Percentiles rank a stretch among this genome's conserved stretches.
Evolutionary conservation across 2,329 filamentous ascomycete species (phyloP).

Genomic region (Xylariaceae sp.): DNA sequence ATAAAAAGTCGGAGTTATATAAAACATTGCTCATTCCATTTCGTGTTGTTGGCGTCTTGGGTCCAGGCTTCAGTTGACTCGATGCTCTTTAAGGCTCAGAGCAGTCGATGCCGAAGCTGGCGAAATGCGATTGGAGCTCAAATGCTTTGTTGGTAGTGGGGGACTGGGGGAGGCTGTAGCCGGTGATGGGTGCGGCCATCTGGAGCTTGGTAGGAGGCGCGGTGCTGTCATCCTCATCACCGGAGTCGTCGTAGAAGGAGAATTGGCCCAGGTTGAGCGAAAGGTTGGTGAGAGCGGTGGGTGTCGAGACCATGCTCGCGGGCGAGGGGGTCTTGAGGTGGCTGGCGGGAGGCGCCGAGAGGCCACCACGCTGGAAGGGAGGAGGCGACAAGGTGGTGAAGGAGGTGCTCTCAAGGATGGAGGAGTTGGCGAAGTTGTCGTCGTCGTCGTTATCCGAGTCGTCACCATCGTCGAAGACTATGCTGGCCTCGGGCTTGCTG

Average conservation of each 20-base stretch:
- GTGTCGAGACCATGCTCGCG: constrained; percentile 31
- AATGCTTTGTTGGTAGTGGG: constrained; percentile 25
- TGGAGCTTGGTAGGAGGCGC: constrained; percentile 9
- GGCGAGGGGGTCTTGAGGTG: constrained; percentile 23
- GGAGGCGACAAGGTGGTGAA: constrained; percentile 50
- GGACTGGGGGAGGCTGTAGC: constrained; percentile 45
- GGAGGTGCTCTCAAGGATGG: constrained; percentile 40
- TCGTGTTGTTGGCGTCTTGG: neutral
- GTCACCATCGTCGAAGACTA: constrained; percentile 45
- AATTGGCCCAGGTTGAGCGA: constrained; percentile 33
- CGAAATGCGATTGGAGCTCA: constrained; percentile 18
- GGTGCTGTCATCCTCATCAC: constrained; percentile 36
- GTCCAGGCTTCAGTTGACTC: neutral
- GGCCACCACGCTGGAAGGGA: constrained; percentile 41
- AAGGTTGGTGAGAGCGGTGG: constrained; percentile 33
- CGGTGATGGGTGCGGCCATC: constrained; percentile 30
- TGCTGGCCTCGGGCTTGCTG: constrained; percentile 32
- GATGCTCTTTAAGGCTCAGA: constrained; percentile 19
- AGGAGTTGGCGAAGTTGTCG: constrained; percentile 54
- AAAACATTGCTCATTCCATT: neutral
- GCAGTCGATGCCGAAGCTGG: constrained; percentile 31
- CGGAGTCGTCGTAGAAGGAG: constrained; percentile 44
- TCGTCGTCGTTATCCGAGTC: constrained; percentile 53
- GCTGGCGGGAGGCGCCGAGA: constrained; percentile 22
- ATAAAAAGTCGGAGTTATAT: neutral